Conservation (phyloP, 768 basidiomycete genomes). For the Dacryopinax spathularia region DNA sequence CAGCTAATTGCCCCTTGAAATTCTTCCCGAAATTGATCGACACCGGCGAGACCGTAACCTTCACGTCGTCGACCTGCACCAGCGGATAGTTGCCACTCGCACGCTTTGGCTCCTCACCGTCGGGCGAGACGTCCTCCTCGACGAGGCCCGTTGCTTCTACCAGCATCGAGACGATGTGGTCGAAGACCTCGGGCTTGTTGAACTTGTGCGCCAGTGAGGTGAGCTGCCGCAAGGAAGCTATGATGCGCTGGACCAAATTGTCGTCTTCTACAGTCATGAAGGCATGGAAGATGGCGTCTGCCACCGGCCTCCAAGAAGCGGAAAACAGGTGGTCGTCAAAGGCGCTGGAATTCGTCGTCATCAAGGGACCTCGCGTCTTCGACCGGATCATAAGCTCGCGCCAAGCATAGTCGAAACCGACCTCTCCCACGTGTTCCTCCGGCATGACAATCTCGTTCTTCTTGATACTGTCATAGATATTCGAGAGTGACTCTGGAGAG, state of each 20-base stretch:
- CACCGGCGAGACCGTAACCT: conserved; percentile 77
- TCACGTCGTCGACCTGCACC: conserved; percentile 78
- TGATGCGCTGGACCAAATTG: conserved; percentile 85
- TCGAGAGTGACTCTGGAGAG: conserved; percentile 67
- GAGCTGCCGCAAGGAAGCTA: conserved; percentile 93
- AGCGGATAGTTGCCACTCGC: conserved; percentile 61
- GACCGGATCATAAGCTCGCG: conserved; percentile 81
- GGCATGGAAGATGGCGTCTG: conserved; percentile 88
- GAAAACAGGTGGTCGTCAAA: conserved; percentile 94
- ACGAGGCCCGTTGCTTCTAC: conserved; percentile 83
- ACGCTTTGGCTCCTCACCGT: conserved; percentile 35
- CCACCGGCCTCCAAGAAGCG: conserved; percentile 79
- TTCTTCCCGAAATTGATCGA: conserved; percentile 91
- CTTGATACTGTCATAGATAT: conserved; percentile 86
- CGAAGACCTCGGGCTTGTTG: conserved; percentile 85
- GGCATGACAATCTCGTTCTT: conserved; percentile 94
- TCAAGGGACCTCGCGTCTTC: conserved; percentile 50
- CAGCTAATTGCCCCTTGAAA: conserved; percentile 88
- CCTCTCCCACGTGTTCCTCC: conserved; percentile 89
- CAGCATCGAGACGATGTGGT: conserved; percentile 85
- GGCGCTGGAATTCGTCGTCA: conserved; percentile 60
- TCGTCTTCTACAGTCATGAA: conserved; percentile 96
- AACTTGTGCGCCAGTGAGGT: conserved; percentile 85
- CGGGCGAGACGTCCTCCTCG: conserved; percentile 44
- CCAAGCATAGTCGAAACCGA: conserved; percentile 99